These are phyloP conservation scores for Nicotiana rustica DNA, from an alignment of 305 asterid species.

Conservation along the genomic window DNA sequence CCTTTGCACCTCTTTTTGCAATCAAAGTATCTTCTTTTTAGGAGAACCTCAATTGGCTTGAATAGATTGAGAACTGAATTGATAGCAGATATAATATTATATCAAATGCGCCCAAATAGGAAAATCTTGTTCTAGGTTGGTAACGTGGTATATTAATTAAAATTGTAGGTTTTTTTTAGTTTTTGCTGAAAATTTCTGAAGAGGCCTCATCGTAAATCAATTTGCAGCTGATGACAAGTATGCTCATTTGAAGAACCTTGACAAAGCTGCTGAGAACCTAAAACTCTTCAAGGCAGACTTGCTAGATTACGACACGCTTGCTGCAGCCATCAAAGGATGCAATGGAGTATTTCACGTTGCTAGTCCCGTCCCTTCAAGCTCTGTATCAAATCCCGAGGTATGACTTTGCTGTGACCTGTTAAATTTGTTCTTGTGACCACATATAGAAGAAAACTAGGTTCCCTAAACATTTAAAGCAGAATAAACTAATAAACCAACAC, in stretches of 20 bases:
- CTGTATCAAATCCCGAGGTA: slow-evolving; percentile 71
- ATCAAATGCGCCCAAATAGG: background rate
- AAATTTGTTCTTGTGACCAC: background rate
- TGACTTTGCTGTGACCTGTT: background rate
- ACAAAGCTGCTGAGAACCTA: slow-evolving; percentile 59
- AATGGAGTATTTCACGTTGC: slow-evolving; percentile 86
- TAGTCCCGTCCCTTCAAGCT: slow-evolving; percentile 63
- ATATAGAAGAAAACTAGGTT: background rate
- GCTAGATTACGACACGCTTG: slow-evolving; percentile 68
- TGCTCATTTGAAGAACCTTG: slow-evolving; percentile 61
- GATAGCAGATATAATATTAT: background rate
- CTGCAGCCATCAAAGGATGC: slow-evolving; percentile 69
- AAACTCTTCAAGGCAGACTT: slow-evolving; percentile 71
- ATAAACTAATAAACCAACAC: slow-evolving; percentile 19
- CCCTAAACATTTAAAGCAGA: background rate
- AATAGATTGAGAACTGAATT: background rate
- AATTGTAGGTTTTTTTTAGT: background rate
- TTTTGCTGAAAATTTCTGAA: background rate
- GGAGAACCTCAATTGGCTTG: background rate
- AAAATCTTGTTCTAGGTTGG: background rate
- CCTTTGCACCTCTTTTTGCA: background rate
- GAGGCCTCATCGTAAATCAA: background rate
- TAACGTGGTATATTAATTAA: background rate
- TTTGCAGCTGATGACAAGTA: slow-evolving; percentile 62
- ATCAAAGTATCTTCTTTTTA: background rate